Evolutionary conservation across 768 basidiomycete species (phyloP), one percentile per base, ranked within the genome.

Genomic region (Tremella fuciformis): DNA sequence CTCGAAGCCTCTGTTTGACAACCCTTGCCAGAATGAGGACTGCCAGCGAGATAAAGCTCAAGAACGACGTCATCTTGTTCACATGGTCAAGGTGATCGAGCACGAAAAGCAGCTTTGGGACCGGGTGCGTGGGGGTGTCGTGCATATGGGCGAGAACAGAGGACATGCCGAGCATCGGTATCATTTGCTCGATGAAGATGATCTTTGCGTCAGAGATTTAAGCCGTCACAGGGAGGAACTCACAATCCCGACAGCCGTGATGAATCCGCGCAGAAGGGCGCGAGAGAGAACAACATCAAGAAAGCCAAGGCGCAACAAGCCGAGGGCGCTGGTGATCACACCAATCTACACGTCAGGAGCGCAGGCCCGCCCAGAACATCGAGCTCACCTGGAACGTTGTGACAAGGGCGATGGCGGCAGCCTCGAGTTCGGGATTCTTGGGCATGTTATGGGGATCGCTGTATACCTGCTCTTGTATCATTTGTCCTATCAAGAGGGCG

Each of bases 221-320:
- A 13, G 15, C 26, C 18, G 8, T 13, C 39, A 7, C 37, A 8
- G n/a, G 29, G 16, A 7, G 16, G 16, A 1, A 62, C 66, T 46
- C 41, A 74, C 70, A 2, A 70, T 59, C 48, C 72, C 77, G 24
- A 92, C 82, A 15, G 91, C 90, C 1, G 86, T 85, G 46, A 94
- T 83, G 72, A 94, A 93, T 2, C 92, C 92, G 25, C 89, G 83
- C 55, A 94, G 81, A 13, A 94, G 81, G 2, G 91, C 89, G 53
- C 91, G 85, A 67, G 89, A 91, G 25, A 97, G 82, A 4, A 94
- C 88, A 13, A 94, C 92, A 73, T 97, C 93, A 53, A 94, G 84
- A 77, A 94, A 94, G 1, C 92, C 91, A 9, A 97, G 80, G 22
- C 91, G 83, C 72, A 93, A 86, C 67, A 94, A 83, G 2, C 93